Base-by-base conservation (phyloP, 768 basidiomycete species). In the Kwoniella mangroviensis region DNA sequence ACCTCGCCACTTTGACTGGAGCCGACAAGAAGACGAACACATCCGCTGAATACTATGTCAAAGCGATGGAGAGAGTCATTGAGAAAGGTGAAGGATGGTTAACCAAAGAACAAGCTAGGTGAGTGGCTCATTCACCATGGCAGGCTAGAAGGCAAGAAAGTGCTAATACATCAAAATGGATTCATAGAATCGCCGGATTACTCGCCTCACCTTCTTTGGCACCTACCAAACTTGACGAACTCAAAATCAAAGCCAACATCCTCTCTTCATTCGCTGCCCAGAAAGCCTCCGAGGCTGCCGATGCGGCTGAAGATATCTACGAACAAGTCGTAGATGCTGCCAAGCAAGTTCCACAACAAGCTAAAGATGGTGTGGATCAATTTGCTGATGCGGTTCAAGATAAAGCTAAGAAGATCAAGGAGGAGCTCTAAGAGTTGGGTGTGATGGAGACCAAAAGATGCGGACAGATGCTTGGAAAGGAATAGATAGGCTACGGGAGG, bases 231-330 rank as follows among this genome's bases (percentile, higher is more conserved):
- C 84, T 94, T 53, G 97, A 99, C 80, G 94, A 98, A 85, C 90
- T 98, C 79, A 91, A 92, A 84, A 87, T 92, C 82, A 98, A 96
- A 85, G 87, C 88, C 64, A 98, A 98, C 85, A 88, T 98, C 75
- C 79, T 84, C 49, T 75, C 76, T 22, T 68, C 79, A 10, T 83
- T 83, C 70, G 74, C 77, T 24, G 45, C 65, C 21, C 70, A 72
- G 22, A 80, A 78, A 64, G 65, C 71, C 41, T 77, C 75, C 22
- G 75, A 82, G 41, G 66, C 68, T 24, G 63, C 68, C 24, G 78
- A 76, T 17, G 77, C 73, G 40, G 69, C 66, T 19, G 71, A 62
- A 40, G 73, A 71, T 13, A 67, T 63, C 24, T 69, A 65, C 24
- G 74, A 63, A 17, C 77, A 78, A 26, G 69, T 69, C 7, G 84